These are phyloP conservation scores for Tetracladium maxilliforme DNA, from an alignment of 2,329 filamentous ascomycete genomes.

Conservation along the genomic window DNA sequence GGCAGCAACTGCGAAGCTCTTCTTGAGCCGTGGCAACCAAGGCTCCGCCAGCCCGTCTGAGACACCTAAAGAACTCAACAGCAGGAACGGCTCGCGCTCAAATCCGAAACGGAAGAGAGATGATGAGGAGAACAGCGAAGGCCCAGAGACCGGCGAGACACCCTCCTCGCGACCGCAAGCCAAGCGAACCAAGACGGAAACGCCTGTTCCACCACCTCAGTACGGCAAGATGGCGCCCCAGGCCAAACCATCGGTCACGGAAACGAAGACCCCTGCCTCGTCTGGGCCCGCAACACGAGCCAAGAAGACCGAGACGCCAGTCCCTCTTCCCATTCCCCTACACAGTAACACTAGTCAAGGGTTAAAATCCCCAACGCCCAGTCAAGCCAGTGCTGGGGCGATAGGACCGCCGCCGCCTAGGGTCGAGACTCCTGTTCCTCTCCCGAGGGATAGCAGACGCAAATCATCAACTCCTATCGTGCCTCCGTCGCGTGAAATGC, in stretches of 20 bases:
- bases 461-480: slow-evolving; percentile 18
- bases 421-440: too few species aligned
- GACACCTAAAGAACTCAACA: slow-evolving; percentile 12
- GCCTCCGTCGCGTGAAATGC: slow-evolving; percentile 12
- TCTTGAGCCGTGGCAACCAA: slow-evolving; percentile 3
- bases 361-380: too few species aligned
- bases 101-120: slow-evolving; percentile 1
- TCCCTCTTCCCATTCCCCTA: too few species aligned
- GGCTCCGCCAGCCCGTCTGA: slow-evolving; percentile 11
- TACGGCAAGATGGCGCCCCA: not conserved
- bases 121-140: slow-evolving; percentile 8
- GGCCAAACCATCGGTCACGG: too few species aligned
- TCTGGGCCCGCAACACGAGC: too few species aligned
- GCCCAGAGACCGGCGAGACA: slow-evolving; percentile 4
- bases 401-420: too few species aligned
- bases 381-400: too few species aligned
- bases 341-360: too few species aligned
- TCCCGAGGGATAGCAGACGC: too few species aligned
- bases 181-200: slow-evolving; percentile 42
- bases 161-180: slow-evolving; percentile 15
- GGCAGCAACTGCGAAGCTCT: slow-evolving; percentile 12
- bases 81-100: slow-evolving; percentile 2
- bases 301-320: too few species aligned
- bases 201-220: slow-evolving; percentile 30
- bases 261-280: too few species aligned